phyloP scores from a whole-genome alignment of 2,329 filamentous ascomycete species.

The Trichothecium sympodiale region DNA sequence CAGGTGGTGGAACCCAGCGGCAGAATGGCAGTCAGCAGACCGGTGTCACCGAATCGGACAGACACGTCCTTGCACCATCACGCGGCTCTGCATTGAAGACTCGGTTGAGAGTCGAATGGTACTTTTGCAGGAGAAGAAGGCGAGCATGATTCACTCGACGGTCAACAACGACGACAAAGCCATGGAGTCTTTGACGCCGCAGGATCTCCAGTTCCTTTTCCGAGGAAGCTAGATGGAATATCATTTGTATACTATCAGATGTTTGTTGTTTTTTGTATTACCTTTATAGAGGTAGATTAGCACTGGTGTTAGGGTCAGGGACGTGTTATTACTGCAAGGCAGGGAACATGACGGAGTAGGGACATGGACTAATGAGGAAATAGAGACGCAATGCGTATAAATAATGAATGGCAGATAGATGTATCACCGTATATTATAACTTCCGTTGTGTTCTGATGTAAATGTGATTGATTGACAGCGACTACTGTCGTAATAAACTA shows the following conservation, averaged over 20 bases:
- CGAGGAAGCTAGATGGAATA: slow-evolving; percentile 32
- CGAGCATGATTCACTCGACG: slow-evolving; percentile 93
- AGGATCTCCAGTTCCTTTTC: slow-evolving; percentile 96
- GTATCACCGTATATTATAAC: too few species aligned
- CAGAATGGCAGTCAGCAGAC: slow-evolving; percentile 96
- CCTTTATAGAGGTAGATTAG: neutral
- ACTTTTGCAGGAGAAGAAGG: slow-evolving; percentile 94
- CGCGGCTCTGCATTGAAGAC: slow-evolving; percentile 89
- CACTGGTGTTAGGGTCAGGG: neutral
- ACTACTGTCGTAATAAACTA: neutral
- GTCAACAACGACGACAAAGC: slow-evolving; percentile 87
- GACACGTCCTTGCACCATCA: slow-evolving; percentile 86
- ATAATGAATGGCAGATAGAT: slow-evolving; percentile 2
- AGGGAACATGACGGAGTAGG: too few species aligned
- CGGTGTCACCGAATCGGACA: slow-evolving; percentile 92
- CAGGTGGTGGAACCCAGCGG: slow-evolving; percentile 99
- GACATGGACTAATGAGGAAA: too few species aligned
- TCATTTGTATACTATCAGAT: neutral
- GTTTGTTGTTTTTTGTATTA: slow-evolving; percentile 2
- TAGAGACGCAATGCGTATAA: slow-evolving; percentile 1
- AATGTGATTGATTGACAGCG: too few species aligned
- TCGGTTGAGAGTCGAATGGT: slow-evolving; percentile 96
- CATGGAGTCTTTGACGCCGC: slow-evolving; percentile 80
- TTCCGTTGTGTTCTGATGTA: too few species aligned
- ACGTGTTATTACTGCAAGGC: too few species aligned